A percentile compares a stretch with the other conserved stretches of the same genome.
phyloP scores from a whole-genome alignment of 305 asterid species.

The Solanum hybrid region DNA sequence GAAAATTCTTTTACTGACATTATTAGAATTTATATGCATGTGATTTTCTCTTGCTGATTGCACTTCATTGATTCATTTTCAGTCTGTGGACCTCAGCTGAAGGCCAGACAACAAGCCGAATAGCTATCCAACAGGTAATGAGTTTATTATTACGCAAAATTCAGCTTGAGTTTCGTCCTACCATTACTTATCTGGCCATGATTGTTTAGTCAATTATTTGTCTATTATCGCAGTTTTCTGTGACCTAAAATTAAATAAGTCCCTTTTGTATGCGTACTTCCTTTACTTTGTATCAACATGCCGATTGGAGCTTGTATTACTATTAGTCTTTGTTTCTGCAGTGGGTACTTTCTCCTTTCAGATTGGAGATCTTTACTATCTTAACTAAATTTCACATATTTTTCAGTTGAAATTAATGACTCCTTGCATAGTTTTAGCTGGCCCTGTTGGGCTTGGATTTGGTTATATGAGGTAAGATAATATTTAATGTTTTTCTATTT shows the following conservation, averaged over 20 bases:
- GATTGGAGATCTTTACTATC: neutral
- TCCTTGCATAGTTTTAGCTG: constrained; percentile 38
- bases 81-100: constrained; percentile 36
- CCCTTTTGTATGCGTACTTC: neutral
- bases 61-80: constrained; percentile 5
- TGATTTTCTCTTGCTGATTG: neutral
- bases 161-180: neutral
- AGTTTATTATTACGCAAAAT: neutral
- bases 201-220: neutral
- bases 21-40: neutral
- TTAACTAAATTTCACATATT: neutral
- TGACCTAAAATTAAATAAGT: neutral
- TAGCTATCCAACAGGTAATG: constrained; percentile 35
- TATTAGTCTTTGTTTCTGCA: neutral
- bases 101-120: constrained; percentile 27
- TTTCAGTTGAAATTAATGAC: constrained; percentile 37
- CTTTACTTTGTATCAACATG: neutral
- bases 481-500: neutral
- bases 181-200: neutral
- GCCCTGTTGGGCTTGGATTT: constrained; percentile 38
- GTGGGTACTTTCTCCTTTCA: neutral
- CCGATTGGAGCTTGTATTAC: neutral
- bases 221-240: neutral
- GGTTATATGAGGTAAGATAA: constrained; percentile 34
- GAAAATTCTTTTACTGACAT: neutral